Evolutionary conservation across 371 early-diverging fungal species (phyloP), one percentile per base, ranked within the genome.

Genomic region (Mycotypha africana): DNA sequence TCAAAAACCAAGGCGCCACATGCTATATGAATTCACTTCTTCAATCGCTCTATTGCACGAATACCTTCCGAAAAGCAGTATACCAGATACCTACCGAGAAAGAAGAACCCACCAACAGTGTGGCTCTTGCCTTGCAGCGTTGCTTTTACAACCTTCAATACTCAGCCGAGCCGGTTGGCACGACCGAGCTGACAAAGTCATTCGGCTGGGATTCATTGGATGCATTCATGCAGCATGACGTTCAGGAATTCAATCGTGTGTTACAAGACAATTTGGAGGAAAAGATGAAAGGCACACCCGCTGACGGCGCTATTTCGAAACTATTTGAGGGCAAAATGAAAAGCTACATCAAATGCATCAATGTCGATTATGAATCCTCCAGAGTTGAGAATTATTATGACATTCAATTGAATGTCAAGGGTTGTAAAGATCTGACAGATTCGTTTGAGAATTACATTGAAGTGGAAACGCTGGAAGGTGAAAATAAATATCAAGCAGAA

Each of bases 1-100:
- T 99, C 47, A 85, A 85, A 45, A 99, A 99, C 67, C 96, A 98
- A 63, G 99, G 99, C 10, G 99, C 99, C 1, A 99, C 99, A 0
- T 98, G 99, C 76, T 99, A 99, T 66, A 93, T 99, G 91, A 99
- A 99, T 78, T 95, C 98, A 35, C 77, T 99, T 12, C 80, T 99
- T 25, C 99, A 99, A 68, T 92, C 97, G 3, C 79, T 99, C 12
- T 98, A 89, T 66, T 93, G 93, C 56, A 98, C 98, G 19, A 92
- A 89, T 53, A 82, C 84, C 62, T 98, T 99, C 70, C 85, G 95
- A 47, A 89, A 89, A 48, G 86, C 93, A 49, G 76, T 89, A 38
- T 96, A 86, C 56, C 79, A 85, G 45, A 95, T 98, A 35, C 96
- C 97, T 2, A 95, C 95, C 3, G 88, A 81, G 24, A 73, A 80